Evolutionary conservation across 805 yeast species (phyloP).

Genomic region (Lipomyces chichibuensis): DNA sequence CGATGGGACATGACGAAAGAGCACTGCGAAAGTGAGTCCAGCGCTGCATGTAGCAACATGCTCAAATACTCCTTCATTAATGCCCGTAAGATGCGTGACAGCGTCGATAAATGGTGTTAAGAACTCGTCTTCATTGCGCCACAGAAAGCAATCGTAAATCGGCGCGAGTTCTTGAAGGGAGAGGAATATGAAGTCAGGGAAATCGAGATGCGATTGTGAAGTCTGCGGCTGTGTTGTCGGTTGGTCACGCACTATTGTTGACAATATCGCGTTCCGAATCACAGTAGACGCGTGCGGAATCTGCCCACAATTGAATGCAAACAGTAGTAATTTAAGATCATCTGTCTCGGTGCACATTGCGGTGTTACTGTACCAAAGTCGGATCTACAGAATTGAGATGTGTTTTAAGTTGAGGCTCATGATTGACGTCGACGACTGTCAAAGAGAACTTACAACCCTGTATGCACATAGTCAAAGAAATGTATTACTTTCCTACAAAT

Average conservation of each 20-base stretch:
- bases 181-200: constrained; percentile 42
- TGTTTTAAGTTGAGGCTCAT: neutral
- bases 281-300: constrained; percentile 27
- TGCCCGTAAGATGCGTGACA: constrained; percentile 34
- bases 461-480: neutral
- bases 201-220: neutral
- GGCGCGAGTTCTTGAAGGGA: constrained; percentile 47
- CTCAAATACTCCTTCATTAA: constrained; percentile 14
- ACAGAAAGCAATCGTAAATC: constrained; percentile 42
- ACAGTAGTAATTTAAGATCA: constrained; percentile 27
- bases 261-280: constrained; percentile 15
- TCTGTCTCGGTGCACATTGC: neutral
- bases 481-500: neutral
- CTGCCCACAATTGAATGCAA: constrained; percentile 43
- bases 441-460: neutral
- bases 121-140: constrained; percentile 34
- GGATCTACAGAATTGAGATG: neutral
- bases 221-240: neutral
- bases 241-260: neutral
- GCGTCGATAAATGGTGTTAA: constrained; percentile 40
- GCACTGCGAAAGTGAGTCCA: constrained; percentile 43
- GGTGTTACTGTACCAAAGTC: neutral
- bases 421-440: neutral
- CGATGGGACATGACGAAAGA: constrained; percentile 38
- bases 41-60: constrained; percentile 32